phyloP scores from a whole-genome alignment of 352 stramenopile genomes.

The Pythium monospermum region DNA sequence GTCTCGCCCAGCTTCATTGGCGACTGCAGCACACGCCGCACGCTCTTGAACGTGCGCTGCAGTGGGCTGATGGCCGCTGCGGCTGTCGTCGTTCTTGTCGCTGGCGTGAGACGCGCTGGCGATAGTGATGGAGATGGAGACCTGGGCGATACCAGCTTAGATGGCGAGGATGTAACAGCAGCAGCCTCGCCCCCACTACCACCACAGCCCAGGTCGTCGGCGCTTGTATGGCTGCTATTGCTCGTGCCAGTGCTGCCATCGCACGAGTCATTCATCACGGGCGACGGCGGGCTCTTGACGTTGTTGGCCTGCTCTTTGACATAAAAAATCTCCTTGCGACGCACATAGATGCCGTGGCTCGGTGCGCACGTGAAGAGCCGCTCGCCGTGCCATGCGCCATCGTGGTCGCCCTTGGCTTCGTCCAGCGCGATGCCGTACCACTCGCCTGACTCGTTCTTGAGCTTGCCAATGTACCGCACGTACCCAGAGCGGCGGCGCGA shows the following conservation, averaged over 20 bases:
- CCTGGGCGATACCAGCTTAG: too few relatives aligned
- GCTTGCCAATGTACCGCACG: slow-evolving; percentile 59
- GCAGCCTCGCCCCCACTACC: too few relatives aligned
- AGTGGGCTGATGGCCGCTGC: slow-evolving; percentile 21
- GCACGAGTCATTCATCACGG: slow-evolving; percentile 30
- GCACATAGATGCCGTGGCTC: slow-evolving; percentile 55
- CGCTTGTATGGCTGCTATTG: slow-evolving; percentile 20
- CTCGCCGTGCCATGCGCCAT: slow-evolving; percentile 42
- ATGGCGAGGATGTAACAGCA: too few relatives aligned
- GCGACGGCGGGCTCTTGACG: slow-evolving; percentile 41
- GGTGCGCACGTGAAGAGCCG: slow-evolving; percentile 48
- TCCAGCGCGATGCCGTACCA: slow-evolving; percentile 68
- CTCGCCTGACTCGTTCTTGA: slow-evolving; percentile 47
- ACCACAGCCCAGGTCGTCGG: too few relatives aligned
- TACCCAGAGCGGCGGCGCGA: slow-evolving; percentile 44
- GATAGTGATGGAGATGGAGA: too few relatives aligned
- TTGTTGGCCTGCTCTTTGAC: slow-evolving; percentile 33
- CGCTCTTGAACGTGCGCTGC: slow-evolving; percentile 57
- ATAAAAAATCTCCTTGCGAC: slow-evolving; percentile 59
- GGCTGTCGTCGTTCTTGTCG: slow-evolving; percentile 3
- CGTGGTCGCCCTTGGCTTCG: slow-evolving; percentile 53
- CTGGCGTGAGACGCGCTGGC: slow-evolving; percentile 6
- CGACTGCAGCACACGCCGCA: slow-evolving; percentile 29
- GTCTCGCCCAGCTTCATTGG: slow-evolving; percentile 13
- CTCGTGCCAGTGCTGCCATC: slow-evolving; percentile 37